Base-by-base conservation (phyloP, 2,329 filamentous ascomycete species). In the Clonostachys rhizophaga region DNA sequence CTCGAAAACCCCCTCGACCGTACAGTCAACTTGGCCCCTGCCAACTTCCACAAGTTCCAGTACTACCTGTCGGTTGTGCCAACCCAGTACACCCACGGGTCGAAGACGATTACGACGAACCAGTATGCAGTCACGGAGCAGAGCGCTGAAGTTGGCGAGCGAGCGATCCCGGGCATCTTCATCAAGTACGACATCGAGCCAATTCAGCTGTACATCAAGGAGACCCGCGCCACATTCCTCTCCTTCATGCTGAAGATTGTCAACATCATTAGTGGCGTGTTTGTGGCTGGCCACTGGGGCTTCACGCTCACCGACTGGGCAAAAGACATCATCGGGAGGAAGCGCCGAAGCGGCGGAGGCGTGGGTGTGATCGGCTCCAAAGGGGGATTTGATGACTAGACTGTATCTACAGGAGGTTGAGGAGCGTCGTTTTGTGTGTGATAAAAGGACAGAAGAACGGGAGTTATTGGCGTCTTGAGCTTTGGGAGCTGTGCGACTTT, bases 111-210 rank as follows among this genome's bases (percentile, higher is more conserved):
- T 62, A 82, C 86, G 67, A 97, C 94, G 14, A 99, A 99, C 74
- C 94, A 99, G 68, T 99, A 99, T 72, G 94, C 92, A 50, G 94
- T 96, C 1, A 97, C 91, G 1, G 89, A 91, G 62, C 91, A 97
- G 72, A 86, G 80, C 56, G 81, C 84, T 58, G 70, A 75, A 35
- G 78, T 95, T 40, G 72, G 76, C 47, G 87, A 95, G 58, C 83
- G 75, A 56, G 52, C 74, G 49, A 81, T 96, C 1, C 94, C 94
- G 0, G 94, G 94, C 34, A 83, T 99, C 52, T 99, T 97, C 65
- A 89, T 99, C 79, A 99, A 97, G 72, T 99, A 95, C 70, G 92
- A 97, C 64, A 96, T 99, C 57, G 94, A 99, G 74, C 94, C 94
- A 2, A 91, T 99, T 58, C 72, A 94, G 64, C 75, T 99, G 46